A percentile compares a stretch with the other conserved stretches of the same genome.
Conservation (phyloP, 192 early-diverging fungal species). For the Neocallimastix lanati region DNA sequence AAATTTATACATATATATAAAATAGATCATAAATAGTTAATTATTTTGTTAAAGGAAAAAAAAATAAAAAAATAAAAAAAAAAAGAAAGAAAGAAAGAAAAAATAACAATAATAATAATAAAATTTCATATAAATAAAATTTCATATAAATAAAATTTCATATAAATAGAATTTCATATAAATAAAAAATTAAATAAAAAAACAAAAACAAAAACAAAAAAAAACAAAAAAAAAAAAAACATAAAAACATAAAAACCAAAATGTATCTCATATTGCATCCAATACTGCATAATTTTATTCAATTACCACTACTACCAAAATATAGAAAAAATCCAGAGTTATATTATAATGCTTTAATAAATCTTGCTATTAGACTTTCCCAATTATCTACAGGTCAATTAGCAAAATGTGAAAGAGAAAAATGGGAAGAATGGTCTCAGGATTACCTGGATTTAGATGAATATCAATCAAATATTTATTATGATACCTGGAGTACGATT, state of each 20-base stretch:
- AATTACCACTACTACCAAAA: background rate
- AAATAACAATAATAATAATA: no score
- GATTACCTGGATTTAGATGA: background rate
- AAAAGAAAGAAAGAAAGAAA: no score
- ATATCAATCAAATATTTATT: background rate
- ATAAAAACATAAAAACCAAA: background rate
- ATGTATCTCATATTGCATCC: background rate
- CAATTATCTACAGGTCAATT: background rate
- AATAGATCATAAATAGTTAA: no score
- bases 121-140: no score
- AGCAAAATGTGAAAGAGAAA: background rate
- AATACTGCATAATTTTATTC: background rate
- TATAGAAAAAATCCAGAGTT: background rate
- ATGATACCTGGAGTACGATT: background rate
- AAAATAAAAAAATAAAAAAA: no score
- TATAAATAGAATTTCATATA: no score
- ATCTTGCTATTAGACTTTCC: background rate
- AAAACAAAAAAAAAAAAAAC: no score
- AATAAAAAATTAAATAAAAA: no score
- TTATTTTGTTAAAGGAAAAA: no score
- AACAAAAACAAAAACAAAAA: no score
- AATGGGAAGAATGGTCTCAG: background rate
- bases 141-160: no score
- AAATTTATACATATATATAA: no score
- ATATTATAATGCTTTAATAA: background rate